These are phyloP conservation scores for Dactylonectria macrodidyma DNA, from an alignment of 2,329 filamentous ascomycete species.

Conservation along the genomic window DNA sequence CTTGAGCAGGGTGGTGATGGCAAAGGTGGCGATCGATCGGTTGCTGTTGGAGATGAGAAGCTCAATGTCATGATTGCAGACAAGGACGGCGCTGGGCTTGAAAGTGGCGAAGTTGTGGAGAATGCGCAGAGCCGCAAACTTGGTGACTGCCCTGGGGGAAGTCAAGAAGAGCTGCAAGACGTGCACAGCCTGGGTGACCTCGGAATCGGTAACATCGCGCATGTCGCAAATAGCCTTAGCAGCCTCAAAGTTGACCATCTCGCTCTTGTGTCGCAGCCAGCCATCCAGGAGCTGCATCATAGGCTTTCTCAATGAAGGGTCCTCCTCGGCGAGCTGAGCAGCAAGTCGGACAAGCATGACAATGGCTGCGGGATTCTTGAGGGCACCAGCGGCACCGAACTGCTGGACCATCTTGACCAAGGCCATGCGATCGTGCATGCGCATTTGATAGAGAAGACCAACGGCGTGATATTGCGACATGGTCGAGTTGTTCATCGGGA, in stretches of 20 bases:
- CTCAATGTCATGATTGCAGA: constrained; percentile 98
- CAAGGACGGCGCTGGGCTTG: constrained; percentile 92
- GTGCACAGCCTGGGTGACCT: constrained; percentile 93
- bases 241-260: constrained; percentile 99
- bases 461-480: constrained; percentile 99
- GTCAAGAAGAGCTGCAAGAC: constrained; percentile 97
- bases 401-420: constrained; percentile 99
- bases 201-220: constrained; percentile 91
- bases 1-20: constrained; percentile 97
- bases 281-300: constrained; percentile 98
- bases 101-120: constrained; percentile 97
- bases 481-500: constrained; percentile 91
- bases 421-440: constrained; percentile 97
- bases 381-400: constrained; percentile 89
- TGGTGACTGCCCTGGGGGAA: constrained; percentile 94
- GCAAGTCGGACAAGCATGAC: constrained; percentile 94
- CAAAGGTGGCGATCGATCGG: constrained; percentile 97
- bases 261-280: constrained; percentile 98
- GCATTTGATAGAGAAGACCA: constrained; percentile 97
- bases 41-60: constrained; percentile 97
- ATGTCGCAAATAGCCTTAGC: constrained; percentile 98
- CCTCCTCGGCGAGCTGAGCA: constrained; percentile 94
- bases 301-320: constrained; percentile 87
- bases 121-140: constrained; percentile 96
- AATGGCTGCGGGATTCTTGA: constrained; percentile 94